These are phyloP conservation scores for Colletotrichum paranaense DNA, from an alignment of 2,329 filamentous ascomycete genomes.

Conservation along the genomic window DNA sequence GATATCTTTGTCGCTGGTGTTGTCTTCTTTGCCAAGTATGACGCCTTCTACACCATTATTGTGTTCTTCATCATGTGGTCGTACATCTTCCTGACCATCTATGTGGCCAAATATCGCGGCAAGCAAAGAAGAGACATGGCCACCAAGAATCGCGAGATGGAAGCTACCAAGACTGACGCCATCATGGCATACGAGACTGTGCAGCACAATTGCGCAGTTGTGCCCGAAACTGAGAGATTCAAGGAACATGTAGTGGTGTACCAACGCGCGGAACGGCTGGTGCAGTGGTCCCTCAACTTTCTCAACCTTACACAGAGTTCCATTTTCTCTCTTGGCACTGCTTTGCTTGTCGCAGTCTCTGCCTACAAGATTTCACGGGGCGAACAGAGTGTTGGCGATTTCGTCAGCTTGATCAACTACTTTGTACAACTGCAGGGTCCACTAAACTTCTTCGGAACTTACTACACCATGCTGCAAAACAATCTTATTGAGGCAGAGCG, in stretches of 20 bases:
- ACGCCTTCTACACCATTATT: constrained; percentile 60
- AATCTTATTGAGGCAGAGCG: constrained; percentile 59
- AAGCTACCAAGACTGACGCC: constrained; percentile 53
- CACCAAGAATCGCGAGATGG: constrained; percentile 57
- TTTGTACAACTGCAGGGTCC: constrained; percentile 71
- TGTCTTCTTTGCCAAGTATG: constrained; percentile 57
- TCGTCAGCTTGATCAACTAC: constrained; percentile 67
- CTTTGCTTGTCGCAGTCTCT: constrained; percentile 70
- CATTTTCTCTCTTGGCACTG: constrained; percentile 70
- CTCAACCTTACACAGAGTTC: constrained; percentile 73
- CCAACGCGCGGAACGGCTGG: constrained; percentile 67
- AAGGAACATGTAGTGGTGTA: constrained; percentile 65
- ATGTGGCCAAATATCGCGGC: constrained; percentile 59
- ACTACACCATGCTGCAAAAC: constrained; percentile 58
- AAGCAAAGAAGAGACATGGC: constrained; percentile 58
- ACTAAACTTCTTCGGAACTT: constrained; percentile 69
- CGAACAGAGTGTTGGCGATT: constrained; percentile 64
- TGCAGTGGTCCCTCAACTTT: constrained; percentile 65
- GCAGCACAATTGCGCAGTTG: constrained; percentile 73
- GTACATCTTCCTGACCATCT: constrained; percentile 62
- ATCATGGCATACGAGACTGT: constrained; percentile 67
- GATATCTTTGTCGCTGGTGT: constrained; percentile 61
- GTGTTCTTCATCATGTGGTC: constrained; percentile 60
- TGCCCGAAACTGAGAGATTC: constrained; percentile 68
- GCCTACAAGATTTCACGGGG: constrained; percentile 71